Evolutionary conservation across 768 basidiomycete genomes (phyloP), one percentile per base, ranked within the genome.

Genomic region (Bullera alba): DNA sequence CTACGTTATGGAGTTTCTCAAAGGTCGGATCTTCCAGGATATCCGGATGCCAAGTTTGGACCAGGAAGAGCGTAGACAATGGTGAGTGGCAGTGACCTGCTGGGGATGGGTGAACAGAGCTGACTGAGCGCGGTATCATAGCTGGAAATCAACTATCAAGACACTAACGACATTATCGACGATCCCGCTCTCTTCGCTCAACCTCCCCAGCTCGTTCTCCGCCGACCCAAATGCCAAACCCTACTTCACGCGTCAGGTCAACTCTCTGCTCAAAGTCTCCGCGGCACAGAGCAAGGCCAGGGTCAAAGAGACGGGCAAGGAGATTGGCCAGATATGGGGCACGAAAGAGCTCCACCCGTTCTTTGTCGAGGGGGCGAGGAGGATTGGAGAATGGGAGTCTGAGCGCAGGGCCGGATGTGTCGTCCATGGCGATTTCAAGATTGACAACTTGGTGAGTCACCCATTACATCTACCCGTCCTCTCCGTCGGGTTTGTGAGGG

Each of bases 371-470:
- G 69, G 68, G 6, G 65, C 67, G 19, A 70, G 73, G 25, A 79
- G 87, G 63, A 74, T 87, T 23, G 91, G 88, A 0, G 53, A 49
- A 2, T 81, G 87, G 61, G 89, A 92, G 73, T 75, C 67, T 55
- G 81, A 81, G 68, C 79, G 79, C 0, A 87, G 86, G 0, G 75
- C 80, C 47, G 82, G 87, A 37, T 51, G 61, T 19, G 63, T 99
- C 56, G 90, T 97, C 4, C 93, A 97, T 68, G 93, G 93, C 23
- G 93, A 99, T 72, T 97, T 87, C 70, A 99, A 99, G 71, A 77
- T 93, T n/a, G 93, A 99, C 73, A 99, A 99, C 71, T 71, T 99
- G 57, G 79, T 96, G 34, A 14, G 73, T 55, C 1, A 3, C 4
- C 19, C 16, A 12, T 15, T 14, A 32, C 12, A 29, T 14, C 3